Conservation (phyloP, 768 basidiomycete genomes). For the Suillus subalutaceus region DNA sequence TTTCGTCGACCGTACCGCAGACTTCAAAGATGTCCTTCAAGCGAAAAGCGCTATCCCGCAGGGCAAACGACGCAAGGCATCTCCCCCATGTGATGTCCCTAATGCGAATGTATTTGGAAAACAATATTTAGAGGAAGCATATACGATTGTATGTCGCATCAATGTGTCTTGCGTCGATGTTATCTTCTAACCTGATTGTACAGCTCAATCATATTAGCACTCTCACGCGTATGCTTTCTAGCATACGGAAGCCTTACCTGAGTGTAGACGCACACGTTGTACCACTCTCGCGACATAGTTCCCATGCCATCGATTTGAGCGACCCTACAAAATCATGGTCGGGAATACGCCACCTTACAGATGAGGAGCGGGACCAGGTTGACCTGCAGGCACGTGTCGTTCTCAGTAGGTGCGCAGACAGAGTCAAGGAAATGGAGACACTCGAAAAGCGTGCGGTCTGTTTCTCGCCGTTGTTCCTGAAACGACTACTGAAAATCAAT, state of each 20-base stretch:
- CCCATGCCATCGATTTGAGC: conserved; percentile 59
- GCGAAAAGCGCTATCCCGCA: conserved; percentile 47
- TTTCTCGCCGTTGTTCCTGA: conserved; percentile 17
- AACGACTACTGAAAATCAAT: conserved; percentile 20
- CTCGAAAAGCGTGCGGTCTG: conserved; percentile 80
- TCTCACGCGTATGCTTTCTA: conserved; percentile 69
- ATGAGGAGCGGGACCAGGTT: conserved; percentile 94
- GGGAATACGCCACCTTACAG: conserved; percentile 71
- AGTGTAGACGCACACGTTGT: conserved; percentile 65
- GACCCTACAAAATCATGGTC: conserved; percentile 58
- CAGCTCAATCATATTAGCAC: conserved; percentile 77
- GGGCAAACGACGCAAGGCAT: conserved; percentile 54
- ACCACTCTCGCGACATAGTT: conserved; percentile 52
- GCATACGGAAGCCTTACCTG: conserved; percentile 86
- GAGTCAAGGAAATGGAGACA: conserved; percentile 85
- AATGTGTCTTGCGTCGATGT: neutral
- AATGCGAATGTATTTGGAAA: conserved; percentile 51
- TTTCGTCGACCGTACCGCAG: conserved; percentile 58
- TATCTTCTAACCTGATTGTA: conserved; percentile 9
- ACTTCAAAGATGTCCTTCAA: conserved; percentile 57
- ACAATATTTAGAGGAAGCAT: conserved; percentile 75
- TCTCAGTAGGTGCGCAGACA: conserved; percentile 81
- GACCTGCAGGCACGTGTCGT: conserved; percentile 91
- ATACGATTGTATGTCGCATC: conserved; percentile 56
- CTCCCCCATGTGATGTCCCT: conserved; percentile 39